These are phyloP conservation scores for Paraconiothyrium sp. DNA, from an alignment of 2,329 filamentous ascomycete genomes.

Conservation along the genomic window DNA sequence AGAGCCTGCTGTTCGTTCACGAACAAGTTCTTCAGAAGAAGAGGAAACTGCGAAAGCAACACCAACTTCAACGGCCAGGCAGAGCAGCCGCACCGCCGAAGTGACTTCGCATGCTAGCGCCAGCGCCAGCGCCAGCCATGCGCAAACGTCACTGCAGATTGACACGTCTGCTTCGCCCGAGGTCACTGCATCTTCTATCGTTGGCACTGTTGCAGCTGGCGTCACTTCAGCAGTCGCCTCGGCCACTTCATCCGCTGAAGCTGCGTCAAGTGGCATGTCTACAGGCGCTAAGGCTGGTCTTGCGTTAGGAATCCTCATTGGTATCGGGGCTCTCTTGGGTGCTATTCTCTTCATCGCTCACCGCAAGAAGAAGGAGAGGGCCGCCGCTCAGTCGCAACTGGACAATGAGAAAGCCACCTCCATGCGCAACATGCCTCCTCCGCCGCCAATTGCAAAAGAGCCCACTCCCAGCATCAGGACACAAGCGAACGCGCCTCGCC, in stretches of 20 bases:
- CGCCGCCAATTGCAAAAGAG: constrained; percentile 32
- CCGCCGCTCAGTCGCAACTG: constrained; percentile 44
- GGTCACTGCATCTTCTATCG: constrained; percentile 24
- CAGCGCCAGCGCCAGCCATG: constrained; percentile 9
- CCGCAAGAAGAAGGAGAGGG: constrained; percentile 72
- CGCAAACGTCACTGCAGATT: constrained; percentile 35
- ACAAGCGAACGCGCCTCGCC: constrained; percentile 67
- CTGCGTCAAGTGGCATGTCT: constrained; percentile 52
- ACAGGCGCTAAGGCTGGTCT: constrained; percentile 77
- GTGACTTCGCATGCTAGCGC: constrained; percentile 22
- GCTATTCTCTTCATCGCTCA: constrained; percentile 77
- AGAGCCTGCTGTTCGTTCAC: constrained; percentile 22
- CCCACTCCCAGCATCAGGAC: constrained; percentile 51
- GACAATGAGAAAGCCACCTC: constrained; percentile 54
- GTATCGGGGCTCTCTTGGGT: constrained; percentile 72
- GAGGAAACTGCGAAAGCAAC: constrained; percentile 9
- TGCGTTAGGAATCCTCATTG: constrained; percentile 80
- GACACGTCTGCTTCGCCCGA: constrained; percentile 40
- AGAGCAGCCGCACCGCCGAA: constrained; percentile 22
- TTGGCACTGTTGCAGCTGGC: constrained; percentile 13
- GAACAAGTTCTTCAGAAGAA: constrained; percentile 12
- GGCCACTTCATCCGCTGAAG: constrained; percentile 34
- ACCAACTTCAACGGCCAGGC: constrained; percentile 30
- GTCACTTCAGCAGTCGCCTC: constrained; percentile 29
- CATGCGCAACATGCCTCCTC: constrained; percentile 40